Base-by-base conservation (phyloP, 148 eudicot species). In the Limonium bicolor region DNA sequence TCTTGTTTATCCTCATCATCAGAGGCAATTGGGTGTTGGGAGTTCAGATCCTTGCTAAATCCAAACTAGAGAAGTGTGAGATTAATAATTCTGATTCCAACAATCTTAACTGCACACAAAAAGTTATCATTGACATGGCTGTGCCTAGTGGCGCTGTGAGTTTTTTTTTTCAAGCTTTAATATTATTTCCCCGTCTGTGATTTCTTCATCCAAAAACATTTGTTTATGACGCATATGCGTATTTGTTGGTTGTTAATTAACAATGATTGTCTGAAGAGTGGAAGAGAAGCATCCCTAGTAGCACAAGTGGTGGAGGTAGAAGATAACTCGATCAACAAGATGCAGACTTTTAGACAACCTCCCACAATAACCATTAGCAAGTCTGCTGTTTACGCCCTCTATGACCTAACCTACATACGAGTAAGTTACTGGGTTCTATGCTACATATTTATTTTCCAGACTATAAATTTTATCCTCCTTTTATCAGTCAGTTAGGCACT, bases 271-370 rank as follows among this genome's bases (percentile, higher is more conserved):
- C 7, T 36, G 37, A 20, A 87, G 96, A 88, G 84, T 50, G 96
- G 96, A 11, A 61, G 77, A 32, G 94, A 88, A 53, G 74, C 96
- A 19, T 88, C 96, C 2, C 72, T 83, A 20, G 86, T 83, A 62
- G 96, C 96, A 29, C 74, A 88, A 45, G 49, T 88, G 13, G 94
- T 67, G 13, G 96, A 88, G 61, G 96, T 81, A 61, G 90, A 87
- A 59, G 94, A 72, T 45, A 88, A 88, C 46, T 71, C 92, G 0
- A 69, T 71, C 20, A 54, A 58, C 50, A 67, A 71, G 23, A 83
- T 83, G 86, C 71, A 71, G 14, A 77, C 81, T 13, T 66, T 80
- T 19, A 64, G 96, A 8, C 50, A 47, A 3, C 92, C 96, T 0
- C 96, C 96, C 0, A 74, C 77, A 19, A 74, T 88, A 33, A 83